These are phyloP conservation scores for Chlorella vulgaris DNA, from an alignment of 139 green algal species.

Conservation along the genomic window DNA sequence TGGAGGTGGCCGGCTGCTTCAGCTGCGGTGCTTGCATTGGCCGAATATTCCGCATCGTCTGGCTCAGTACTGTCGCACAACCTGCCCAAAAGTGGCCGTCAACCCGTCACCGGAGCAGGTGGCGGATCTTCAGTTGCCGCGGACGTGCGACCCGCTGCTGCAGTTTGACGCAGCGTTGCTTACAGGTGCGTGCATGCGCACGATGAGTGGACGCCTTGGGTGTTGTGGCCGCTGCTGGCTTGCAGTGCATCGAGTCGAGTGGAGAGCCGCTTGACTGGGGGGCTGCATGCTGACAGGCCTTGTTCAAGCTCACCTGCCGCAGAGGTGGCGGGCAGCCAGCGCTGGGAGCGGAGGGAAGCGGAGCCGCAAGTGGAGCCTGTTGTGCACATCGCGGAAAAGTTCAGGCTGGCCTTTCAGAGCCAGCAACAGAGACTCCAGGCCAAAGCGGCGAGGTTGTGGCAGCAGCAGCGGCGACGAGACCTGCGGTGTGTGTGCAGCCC, in stretches of 20 bases:
- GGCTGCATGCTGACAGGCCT: too few relatives aligned
- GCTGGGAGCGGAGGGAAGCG: neutral
- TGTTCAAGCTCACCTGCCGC: too few relatives aligned
- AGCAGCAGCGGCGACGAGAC: slow-evolving; percentile 5
- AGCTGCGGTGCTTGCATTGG: slow-evolving; percentile 24
- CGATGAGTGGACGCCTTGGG: neutral
- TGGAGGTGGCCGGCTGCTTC: neutral
- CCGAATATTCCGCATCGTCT: neutral
- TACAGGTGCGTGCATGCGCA: slow-evolving; percentile 3
- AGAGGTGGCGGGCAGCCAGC: slow-evolving; percentile 21
- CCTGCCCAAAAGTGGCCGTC: slow-evolving; percentile 16
- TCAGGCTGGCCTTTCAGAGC: slow-evolving; percentile 14
- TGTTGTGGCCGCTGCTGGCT: neutral
- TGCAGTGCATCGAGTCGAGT: too few relatives aligned
- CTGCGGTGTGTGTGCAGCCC: neutral
- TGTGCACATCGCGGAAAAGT: slow-evolving; percentile 36
- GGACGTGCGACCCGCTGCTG: neutral
- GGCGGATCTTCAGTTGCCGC: neutral
- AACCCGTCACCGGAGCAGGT: slow-evolving; percentile 2
- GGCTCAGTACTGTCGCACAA: neutral
- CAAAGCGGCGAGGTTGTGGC: neutral
- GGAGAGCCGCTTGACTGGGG: too few relatives aligned
- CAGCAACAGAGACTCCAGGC: neutral
- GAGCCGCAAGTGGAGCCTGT: neutral
- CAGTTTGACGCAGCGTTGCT: slow-evolving; percentile 21